These are phyloP conservation scores for Neurospora crassa DNA, from an alignment of 2,329 filamentous ascomycete species.

Conservation along the genomic window DNA sequence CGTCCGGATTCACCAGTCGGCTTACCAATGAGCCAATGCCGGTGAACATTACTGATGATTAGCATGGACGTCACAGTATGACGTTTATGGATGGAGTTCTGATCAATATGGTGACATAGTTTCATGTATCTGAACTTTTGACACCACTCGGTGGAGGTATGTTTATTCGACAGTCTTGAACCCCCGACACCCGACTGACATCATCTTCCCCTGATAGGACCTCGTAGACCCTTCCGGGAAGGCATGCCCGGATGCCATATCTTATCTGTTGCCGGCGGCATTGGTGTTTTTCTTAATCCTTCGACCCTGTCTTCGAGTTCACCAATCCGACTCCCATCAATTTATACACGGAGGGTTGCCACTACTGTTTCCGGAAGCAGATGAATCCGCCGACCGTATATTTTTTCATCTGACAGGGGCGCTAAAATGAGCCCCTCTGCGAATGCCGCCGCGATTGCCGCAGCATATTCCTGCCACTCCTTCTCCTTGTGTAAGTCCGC, in stretches of 20 bases:
- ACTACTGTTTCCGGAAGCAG: not conserved
- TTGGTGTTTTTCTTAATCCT: not conserved
- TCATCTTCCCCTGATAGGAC: not conserved
- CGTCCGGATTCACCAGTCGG: slow-evolving; percentile 25
- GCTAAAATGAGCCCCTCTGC: slow-evolving; percentile 11
- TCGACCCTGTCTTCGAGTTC: not conserved
- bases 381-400: not conserved
- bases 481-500: slow-evolving; percentile 25
- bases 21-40: slow-evolving; percentile 26
- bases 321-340: not conserved
- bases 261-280: not conserved
- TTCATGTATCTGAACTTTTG: no score
- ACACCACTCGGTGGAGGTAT: no score
- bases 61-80: slow-evolving; percentile 29
- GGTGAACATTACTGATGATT: slow-evolving; percentile 27
- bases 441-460: slow-evolving; percentile 23
- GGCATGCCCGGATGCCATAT: slow-evolving; percentile 17
- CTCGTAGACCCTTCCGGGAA: not conserved
- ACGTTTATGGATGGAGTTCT: slow-evolving; percentile 27
- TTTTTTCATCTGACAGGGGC: not conserved
- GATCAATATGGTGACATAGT: slow-evolving; percentile 25
- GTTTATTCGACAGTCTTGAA: not conserved
- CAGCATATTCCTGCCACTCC: slow-evolving; percentile 22
- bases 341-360: not conserved
- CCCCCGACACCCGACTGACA: not conserved